Evolutionary conservation across 768 basidiomycete genomes (phyloP).

Genomic region (Suillus decipiens): DNA sequence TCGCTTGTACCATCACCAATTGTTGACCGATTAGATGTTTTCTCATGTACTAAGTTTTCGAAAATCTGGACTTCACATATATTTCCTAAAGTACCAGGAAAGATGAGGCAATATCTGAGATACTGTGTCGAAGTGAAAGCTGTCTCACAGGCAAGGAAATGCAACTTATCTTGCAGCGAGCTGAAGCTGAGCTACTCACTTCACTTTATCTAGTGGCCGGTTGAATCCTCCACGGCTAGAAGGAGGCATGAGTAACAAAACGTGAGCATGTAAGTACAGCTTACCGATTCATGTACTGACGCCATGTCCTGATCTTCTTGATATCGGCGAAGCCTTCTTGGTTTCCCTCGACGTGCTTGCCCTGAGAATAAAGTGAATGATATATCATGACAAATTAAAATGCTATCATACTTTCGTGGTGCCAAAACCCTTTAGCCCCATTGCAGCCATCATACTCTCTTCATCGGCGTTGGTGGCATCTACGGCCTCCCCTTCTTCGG

Average conservation of each 20-base stretch:
- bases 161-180: conserved; percentile 21
- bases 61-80: conserved; percentile 3
- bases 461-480: conserved; percentile 66
- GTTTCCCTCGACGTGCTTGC: conserved; percentile 79
- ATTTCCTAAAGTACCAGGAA: neutral
- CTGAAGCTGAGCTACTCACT: conserved; percentile 43
- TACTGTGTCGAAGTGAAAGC: conserved; percentile 6
- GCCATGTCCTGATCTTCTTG: conserved; percentile 89
- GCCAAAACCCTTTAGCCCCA: conserved; percentile 89
- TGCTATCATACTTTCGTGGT: conserved; percentile 71
- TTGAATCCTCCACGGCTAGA: conserved; percentile 83
- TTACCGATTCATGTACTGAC: conserved; percentile 97
- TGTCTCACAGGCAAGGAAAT: conserved; percentile 2
- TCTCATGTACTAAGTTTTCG: conserved; percentile 1
- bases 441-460: conserved; percentile 82
- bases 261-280: conserved; percentile 17
- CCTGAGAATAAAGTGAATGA: conserved; percentile 42
- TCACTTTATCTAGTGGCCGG: conserved; percentile 94
- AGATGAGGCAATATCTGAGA: neutral
- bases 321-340: conserved; percentile 67
- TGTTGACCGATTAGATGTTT: conserved; percentile 31
- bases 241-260: conserved; percentile 18
- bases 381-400: neutral
- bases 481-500: conserved; percentile 53
- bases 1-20: conserved; percentile 28